A percentile compares a stretch with the other conserved stretches of the same genome.
Evolutionary conservation across 106 monocot genomes (phyloP).

Genomic region (Dendrobium huoshanense): DNA sequence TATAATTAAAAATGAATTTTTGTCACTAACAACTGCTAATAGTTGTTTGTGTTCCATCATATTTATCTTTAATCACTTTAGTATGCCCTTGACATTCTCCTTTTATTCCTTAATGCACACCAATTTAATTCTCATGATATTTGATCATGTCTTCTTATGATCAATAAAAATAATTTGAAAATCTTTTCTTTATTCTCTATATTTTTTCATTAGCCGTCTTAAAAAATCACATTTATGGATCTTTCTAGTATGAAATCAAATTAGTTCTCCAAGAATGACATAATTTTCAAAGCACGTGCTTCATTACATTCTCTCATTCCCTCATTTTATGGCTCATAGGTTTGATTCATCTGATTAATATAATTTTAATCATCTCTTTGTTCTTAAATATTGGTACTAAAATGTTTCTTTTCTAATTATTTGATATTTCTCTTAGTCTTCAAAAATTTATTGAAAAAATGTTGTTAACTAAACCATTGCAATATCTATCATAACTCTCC

Average conservation of each 20-base stretch:
- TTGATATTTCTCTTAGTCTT: neutral
- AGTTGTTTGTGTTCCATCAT: neutral
- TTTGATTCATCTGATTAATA: neutral
- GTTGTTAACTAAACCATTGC: neutral
- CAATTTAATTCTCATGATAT: neutral
- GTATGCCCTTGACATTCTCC: neutral
- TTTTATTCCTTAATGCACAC: neutral
- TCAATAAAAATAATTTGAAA: neutral
- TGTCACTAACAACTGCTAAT: neutral
- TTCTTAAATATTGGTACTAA: neutral
- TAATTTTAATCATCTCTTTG: neutral
- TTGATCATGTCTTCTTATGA: no score
- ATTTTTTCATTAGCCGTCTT: neutral
- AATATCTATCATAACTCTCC: neutral
- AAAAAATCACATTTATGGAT: neutral
- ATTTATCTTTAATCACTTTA: neutral
- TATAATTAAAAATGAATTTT: neutral
- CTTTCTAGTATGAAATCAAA: neutral
- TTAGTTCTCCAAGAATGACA: neutral
- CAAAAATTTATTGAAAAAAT: neutral
- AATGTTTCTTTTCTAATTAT: neutral
- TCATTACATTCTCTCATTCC: neutral
- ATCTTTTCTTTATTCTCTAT: neutral
- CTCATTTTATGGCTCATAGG: neutral
- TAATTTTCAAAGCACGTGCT: neutral